Evolutionary conservation across 148 eudicot genomes (phyloP), one percentile per base, ranked within the genome.

Genomic region (Heliosperma pusillum): DNA sequence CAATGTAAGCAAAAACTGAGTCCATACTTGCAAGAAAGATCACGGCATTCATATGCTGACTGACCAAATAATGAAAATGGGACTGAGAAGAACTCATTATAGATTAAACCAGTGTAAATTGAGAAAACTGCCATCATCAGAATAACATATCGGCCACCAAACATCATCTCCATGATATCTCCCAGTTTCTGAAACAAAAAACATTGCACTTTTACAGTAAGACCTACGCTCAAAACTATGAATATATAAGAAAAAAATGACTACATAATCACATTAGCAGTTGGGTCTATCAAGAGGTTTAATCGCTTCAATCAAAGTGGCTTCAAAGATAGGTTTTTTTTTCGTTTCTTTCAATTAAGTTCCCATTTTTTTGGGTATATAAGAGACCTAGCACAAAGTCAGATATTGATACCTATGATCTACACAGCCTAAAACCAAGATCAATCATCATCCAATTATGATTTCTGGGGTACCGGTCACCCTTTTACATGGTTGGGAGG

Each of bases 71-170:
- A 19, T 52, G 77, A 74, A 75, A 87, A 87, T 27, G 90, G 90
- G 75, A 87, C 86, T 4, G 90, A 87, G 78, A 87, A 87, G 78
- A 85, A 87, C 72, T 87, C 90, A 27, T 87, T 87, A 67, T 87
- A 87, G 59, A 87, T 83, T 19, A 87, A 79, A 47, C 90, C 90
- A 16, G 88, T 85, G 85, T 81, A 87, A 67, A 87, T 87, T 59
- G 90, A 85, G 80, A 87, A 87, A n/a, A 87, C 57, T 15, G 90
- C 80, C 90, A 87, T 87, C 90, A 87, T 68, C 79, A 87, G 26
- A 56, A 87, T 85, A 76, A 87, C 85, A 81, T 87, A 87, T 73
- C 88, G 84, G 57, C 90, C 90, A 68, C 90, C 90, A 76, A 87
- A 87, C 77, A 84, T 81, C 90, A 87, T 87, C 74, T 83, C 88